Base-by-base conservation (phyloP, 2,329 filamentous ascomycete species). In the Sclerotinia glacialis region DNA sequence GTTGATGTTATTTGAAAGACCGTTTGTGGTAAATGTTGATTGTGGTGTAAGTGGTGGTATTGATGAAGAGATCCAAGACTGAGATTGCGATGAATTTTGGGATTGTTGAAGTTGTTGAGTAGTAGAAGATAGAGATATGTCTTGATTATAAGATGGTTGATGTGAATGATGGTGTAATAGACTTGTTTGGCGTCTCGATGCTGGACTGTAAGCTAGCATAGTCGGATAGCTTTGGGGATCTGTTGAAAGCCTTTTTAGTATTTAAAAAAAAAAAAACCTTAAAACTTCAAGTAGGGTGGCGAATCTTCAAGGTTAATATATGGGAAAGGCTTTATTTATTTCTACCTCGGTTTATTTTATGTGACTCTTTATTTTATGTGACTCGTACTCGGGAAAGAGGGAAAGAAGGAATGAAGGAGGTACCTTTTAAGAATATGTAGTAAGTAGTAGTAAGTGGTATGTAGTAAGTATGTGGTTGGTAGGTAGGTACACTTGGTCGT, bases 1-100 rank as follows among this genome's bases (percentile, higher is more conserved):
- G 47, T 68, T 67, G 12, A 66, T 67, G 31, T 66, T 66, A 52
- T 69, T 56, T 66, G 68, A 67, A 66, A 66, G n/a, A 68, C 66
- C 31, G 68, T 72, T 67, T 65, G 69, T 47, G 26, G 47, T 23
- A 9, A 54, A 61, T 5, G 55, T 37, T 28, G 47, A 34, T 8
- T 60, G 47, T 54, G 64, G 26, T 42, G 64, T 54, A 5, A 59
- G 37, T n/a, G 47, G 37, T 31, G 52, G 37, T n/a, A n/a, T n/a
- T n/a, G 47, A 47, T 31, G 44, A 18, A n/a, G 63, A 5, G 14
- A 34, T 47, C 31, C 31, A 50, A 65, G 63, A 44, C 26, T 58
- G 52, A 18, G 53, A 3, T 37, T 26, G 58, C 14, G 18, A 16
- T 40, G 34, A 18, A 44, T 23, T 28, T 46, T 40, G 61, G 44